phyloP scores from a whole-genome alignment of 2,329 filamentous ascomycete species.

The Macrophomina tecta region DNA sequence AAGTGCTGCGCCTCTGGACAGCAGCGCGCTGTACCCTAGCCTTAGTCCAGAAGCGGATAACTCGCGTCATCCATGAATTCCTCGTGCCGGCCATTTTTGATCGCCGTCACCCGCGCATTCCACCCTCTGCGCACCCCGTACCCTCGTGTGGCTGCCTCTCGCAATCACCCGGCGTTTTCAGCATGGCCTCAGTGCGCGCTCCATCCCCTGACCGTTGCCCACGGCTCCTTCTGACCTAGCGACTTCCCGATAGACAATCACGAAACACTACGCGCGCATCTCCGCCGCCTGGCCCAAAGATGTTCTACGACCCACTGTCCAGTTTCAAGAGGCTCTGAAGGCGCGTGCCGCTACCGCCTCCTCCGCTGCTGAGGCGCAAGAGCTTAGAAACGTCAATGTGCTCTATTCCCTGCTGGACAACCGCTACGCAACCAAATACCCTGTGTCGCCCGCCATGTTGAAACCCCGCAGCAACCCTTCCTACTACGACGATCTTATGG shows the following conservation, averaged over 20 bases:
- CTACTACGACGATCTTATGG: conserved; percentile 44
- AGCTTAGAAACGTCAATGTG: conserved; percentile 60
- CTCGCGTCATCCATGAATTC: conserved; percentile 11
- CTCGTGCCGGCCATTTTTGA: conserved; percentile 15
- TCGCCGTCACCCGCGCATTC: conserved; percentile 18
- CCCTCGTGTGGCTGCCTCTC: neutral
- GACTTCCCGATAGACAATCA: conserved; percentile 38
- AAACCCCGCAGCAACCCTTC: conserved; percentile 42
- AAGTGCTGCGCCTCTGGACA: conserved; percentile 5
- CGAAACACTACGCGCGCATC: conserved; percentile 58
- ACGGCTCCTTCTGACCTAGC: conserved; percentile 1
- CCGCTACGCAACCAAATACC: conserved; percentile 56
- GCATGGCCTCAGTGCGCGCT: conserved; percentile 23
- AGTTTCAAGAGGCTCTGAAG: conserved; percentile 53
- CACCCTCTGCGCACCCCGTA: conserved; percentile 13
- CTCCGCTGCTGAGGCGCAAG: conserved; percentile 35
- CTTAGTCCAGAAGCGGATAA: conserved; percentile 11
- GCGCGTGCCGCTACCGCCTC: conserved; percentile 40
- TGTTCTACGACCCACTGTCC: conserved; percentile 54
- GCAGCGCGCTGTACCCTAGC: neutral
- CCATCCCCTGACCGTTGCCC: neutral
- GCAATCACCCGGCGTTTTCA: conserved; percentile 2
- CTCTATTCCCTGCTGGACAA: conserved; percentile 67
- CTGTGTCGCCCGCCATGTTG: conserved; percentile 37
- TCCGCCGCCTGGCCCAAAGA: conserved; percentile 58